A percentile compares a stretch with the other conserved stretches of the same genome.
These are phyloP conservation scores for Blepharisma japonicum DNA, from an alignment of 73 alveolate genomes.

Conservation along the genomic window DNA sequence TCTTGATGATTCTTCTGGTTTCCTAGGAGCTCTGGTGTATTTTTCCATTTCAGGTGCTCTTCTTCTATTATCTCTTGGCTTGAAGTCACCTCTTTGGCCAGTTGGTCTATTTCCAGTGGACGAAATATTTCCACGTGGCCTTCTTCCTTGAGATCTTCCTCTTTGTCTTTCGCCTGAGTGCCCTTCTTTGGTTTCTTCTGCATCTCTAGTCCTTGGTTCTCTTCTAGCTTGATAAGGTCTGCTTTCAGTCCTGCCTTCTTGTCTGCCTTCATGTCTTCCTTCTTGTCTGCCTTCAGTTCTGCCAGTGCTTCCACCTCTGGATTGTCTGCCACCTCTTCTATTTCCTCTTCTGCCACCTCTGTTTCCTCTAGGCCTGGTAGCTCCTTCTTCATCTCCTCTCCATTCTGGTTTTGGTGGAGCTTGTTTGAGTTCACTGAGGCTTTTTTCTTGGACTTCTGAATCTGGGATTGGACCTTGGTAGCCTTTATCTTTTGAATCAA, in stretches of 20 bases:
- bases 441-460: constrained; percentile 3
- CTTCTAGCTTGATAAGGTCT: neutral
- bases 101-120: too few species aligned
- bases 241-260: neutral
- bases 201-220: neutral
- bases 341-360: constrained; percentile 25
- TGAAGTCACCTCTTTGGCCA: too few species aligned
- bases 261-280: neutral
- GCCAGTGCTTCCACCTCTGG: neutral
- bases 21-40: neutral
- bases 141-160: neutral
- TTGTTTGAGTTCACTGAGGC: neutral
- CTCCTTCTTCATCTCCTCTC: neutral
- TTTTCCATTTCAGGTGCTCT: too few species aligned
- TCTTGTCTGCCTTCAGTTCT: neutral
- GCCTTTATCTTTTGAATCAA: neutral
- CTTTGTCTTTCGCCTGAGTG: neutral
- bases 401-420: neutral
- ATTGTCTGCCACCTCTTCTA: constrained; percentile 13
- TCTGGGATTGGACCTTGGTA: constrained; percentile 18
- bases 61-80: too few species aligned
- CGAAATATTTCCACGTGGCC: neutral
- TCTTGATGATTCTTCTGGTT: neutral
- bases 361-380: neutral
- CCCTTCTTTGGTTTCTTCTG: neutral